Evolutionary conservation across 495 filamentous ascomycete genomes (phyloP), one percentile per base, ranked within the genome.

Genomic region (Durotheca rogersii): DNA sequence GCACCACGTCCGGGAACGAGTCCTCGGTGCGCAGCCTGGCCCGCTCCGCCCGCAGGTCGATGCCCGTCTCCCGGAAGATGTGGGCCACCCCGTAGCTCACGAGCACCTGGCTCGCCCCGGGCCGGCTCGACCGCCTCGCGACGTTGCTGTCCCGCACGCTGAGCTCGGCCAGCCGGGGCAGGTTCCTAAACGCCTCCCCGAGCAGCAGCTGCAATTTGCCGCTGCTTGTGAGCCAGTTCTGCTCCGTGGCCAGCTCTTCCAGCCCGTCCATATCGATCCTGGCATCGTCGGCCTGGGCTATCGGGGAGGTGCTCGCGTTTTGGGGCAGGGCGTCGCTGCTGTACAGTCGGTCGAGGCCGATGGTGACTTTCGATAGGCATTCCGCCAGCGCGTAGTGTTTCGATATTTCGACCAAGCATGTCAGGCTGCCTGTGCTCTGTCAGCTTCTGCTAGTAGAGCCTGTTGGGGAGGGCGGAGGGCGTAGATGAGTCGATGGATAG

Each of bases 61-160:
- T 31, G 0, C 60, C 60, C 7, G 60, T 60, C 30, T 51, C 42
- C 1, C 41, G 51, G 12, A 23, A 19, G 27, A 60, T 25, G 9
- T 42, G 33, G 6, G 47, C 45, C 15, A 20, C 29, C 5, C 60
- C 60, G 27, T 63, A 60, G 44, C 60, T 63, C 4, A 51, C 51
- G 16, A 45, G n/a, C 4, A 29, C 14, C 18, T 16, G n/a, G 23
- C 14, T 40, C 4, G 49, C 45, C 7, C 36, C 60, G 6, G 47
- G 47, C 0, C 60, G 55, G 10, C 9, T 11, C 6, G 15, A 37
- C n/a, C 27, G 14, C 25, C 41, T 50, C 14, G 12, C 27, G 18
- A 51, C 53, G 27, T 58, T 57, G 47, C 56, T 60, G 44, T 74
- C 69, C 30, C 69, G 65, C 32, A 74, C 33, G 29, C 60, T 63